A percentile compares a stretch with the other conserved stretches of the same genome.
Conservation (phyloP, 1,139 yeast species). For the Kodamaea plutei region DNA sequence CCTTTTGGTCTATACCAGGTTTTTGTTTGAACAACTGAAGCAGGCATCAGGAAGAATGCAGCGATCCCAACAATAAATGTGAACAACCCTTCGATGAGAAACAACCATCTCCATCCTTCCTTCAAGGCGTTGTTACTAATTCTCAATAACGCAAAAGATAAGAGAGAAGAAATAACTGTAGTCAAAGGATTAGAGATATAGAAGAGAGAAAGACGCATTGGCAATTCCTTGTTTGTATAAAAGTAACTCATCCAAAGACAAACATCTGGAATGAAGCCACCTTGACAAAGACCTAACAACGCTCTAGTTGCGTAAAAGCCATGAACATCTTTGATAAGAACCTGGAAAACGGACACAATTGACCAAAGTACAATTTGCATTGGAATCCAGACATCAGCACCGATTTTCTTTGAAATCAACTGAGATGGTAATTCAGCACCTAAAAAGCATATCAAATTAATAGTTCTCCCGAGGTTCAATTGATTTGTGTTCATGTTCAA, state of each 20-base stretch:
- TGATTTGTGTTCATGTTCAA: conserved; percentile 26
- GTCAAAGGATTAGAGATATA: conserved; percentile 43
- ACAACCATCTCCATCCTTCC: conserved; percentile 64
- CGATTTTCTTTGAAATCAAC: conserved; percentile 28
- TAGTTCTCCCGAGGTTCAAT: conserved; percentile 27
- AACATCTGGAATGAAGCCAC: conserved; percentile 56
- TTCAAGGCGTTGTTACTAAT: conserved; percentile 34
- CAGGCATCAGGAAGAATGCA: conserved; percentile 56
- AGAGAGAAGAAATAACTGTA: conserved; percentile 34
- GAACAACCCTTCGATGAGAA: conserved; percentile 57
- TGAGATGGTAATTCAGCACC: conserved; percentile 33
- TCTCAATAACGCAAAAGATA: conserved; percentile 45
- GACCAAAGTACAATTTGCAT: conserved; percentile 26
- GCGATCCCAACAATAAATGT: conserved; percentile 53
- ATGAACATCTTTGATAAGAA: conserved; percentile 16
- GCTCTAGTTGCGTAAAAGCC: conserved; percentile 42
- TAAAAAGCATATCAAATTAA: conserved; percentile 30
- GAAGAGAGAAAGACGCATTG: conserved; percentile 47
- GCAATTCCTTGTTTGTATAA: conserved; percentile 48
- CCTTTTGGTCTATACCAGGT: conserved; percentile 49
- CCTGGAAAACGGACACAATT: conserved; percentile 24
- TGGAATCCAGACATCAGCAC: conserved; percentile 34
- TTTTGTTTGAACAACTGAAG: conserved; percentile 55
- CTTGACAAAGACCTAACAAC: conserved; percentile 47
- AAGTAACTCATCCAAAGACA: conserved; percentile 55